phyloP scores from a whole-genome alignment of 2,329 filamentous ascomycete species.

The Sporothrix phasma region DNA sequence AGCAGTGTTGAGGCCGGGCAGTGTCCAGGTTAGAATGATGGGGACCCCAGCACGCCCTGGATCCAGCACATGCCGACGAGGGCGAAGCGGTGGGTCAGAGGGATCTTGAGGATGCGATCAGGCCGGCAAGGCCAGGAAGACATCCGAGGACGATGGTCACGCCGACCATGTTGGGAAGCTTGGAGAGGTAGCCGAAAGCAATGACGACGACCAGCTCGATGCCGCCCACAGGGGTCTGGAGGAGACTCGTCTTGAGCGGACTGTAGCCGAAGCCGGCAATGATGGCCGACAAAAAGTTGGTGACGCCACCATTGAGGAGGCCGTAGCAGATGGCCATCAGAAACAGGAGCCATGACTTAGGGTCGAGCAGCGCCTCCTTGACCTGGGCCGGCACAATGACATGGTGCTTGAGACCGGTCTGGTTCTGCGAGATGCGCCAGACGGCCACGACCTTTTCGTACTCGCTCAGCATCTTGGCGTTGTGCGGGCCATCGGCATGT shows the following conservation, averaged over 20 bases:
- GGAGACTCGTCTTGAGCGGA: conserved; percentile 30
- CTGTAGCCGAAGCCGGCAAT: conserved; percentile 28
- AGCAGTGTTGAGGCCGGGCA: conserved; percentile 36
- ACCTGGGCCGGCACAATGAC: conserved; percentile 27
- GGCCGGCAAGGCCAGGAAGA: conserved; percentile 30
- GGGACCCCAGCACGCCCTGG: conserved; percentile 40
- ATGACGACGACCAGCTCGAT: conserved; percentile 22
- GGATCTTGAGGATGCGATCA: conserved; percentile 40
- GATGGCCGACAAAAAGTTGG: conserved; percentile 37
- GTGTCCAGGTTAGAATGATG: conserved; percentile 42
- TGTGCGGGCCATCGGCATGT: conserved; percentile 30
- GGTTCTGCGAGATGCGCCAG: conserved; percentile 30
- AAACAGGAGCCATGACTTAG: conserved; percentile 24
- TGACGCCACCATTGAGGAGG: conserved; percentile 33
- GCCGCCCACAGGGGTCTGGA: conserved; percentile 34
- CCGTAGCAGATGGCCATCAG: conserved; percentile 25
- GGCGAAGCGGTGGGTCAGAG: conserved; percentile 34
- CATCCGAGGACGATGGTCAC: conserved; percentile 17
- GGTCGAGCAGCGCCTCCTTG: conserved; percentile 23
- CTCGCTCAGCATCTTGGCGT: conserved; percentile 28
- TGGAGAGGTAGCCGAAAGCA: conserved; percentile 34
- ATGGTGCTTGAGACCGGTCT: conserved; percentile 33
- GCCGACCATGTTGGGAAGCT: conserved; percentile 32
- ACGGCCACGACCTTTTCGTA: conserved; percentile 30
- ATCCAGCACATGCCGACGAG: conserved; percentile 45